phyloP scores from a whole-genome alignment of 2,329 filamentous ascomycete species.

The Fusarium marasasianum region DNA sequence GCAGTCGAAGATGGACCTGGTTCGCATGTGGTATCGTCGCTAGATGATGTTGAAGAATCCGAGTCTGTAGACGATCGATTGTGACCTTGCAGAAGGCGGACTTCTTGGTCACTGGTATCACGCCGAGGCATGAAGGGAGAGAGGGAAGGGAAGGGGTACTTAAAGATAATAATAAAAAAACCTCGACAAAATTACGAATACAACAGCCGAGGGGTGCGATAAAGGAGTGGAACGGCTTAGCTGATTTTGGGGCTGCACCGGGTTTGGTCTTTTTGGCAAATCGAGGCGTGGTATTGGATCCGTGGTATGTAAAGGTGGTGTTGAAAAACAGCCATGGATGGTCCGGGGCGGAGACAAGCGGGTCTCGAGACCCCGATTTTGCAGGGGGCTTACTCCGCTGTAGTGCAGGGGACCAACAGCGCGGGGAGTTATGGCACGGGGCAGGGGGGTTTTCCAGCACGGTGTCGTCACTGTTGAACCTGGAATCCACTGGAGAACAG shows the following conservation, averaged over 20 bases:
- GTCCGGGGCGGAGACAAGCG: conserved; percentile 30
- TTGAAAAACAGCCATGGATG: conserved; percentile 35
- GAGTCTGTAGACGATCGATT: conserved; percentile 27
- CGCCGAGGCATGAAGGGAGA: conserved; percentile 35
- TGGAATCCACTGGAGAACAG: conserved; percentile 3
- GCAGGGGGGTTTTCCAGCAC: not conserved
- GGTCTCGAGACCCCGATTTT: conserved; percentile 35
- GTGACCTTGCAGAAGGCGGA: conserved; percentile 31
- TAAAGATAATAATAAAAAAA: conserved; percentile 1
- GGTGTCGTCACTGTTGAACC: conserved; percentile 20
- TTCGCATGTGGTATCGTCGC: conserved; percentile 44
- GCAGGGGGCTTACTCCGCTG: conserved; percentile 28
- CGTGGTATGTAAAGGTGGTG: conserved; percentile 35
- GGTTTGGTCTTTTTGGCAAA: conserved; percentile 28
- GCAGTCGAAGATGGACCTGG: conserved; percentile 27
- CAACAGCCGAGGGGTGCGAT: conserved; percentile 11
- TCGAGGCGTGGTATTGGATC: conserved; percentile 32
- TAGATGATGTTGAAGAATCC: conserved; percentile 27
- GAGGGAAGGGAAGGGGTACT: not conserved
- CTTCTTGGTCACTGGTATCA: conserved; percentile 35
- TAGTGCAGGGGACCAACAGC: conserved; percentile 32
- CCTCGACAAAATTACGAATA: conserved; percentile 12
- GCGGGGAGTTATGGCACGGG: conserved; percentile 26
- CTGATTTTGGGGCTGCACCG: conserved; percentile 23
- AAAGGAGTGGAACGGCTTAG: conserved; percentile 25